Conservation (phyloP, 441 rosid genomes). For the Pelargonium australe region DNA sequence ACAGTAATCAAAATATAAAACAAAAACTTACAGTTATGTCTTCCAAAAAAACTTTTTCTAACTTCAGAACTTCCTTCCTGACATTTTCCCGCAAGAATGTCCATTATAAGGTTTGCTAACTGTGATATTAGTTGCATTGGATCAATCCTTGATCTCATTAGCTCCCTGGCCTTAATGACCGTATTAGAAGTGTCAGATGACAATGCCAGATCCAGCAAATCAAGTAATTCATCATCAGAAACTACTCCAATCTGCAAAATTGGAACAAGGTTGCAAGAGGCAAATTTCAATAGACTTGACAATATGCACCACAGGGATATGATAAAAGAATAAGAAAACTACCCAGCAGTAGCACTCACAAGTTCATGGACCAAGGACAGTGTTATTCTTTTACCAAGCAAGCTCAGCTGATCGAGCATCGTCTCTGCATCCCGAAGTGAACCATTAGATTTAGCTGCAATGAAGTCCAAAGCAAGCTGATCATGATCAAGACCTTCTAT, state of each 20-base stretch:
- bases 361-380: slow-evolving; percentile 82
- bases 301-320: not conserved
- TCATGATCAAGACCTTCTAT: slow-evolving; percentile 84
- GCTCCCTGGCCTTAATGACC: slow-evolving; percentile 79
- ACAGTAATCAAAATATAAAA: not conserved
- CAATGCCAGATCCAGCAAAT: slow-evolving; percentile 78
- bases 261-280: slow-evolving; percentile 10
- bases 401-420: slow-evolving; percentile 90
- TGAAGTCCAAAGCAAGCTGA: slow-evolving; percentile 70
- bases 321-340: not conserved
- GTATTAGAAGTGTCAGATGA: slow-evolving; percentile 89
- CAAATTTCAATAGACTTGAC: not conserved
- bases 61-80: slow-evolving; percentile 54
- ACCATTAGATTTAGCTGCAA: slow-evolving; percentile 87
- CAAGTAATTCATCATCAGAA: slow-evolving; percentile 89
- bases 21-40: slow-evolving; percentile 53
- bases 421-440: slow-evolving; percentile 98
- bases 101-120: slow-evolving; percentile 85
- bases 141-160: slow-evolving; percentile 84
- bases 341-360: slow-evolving; percentile 40
- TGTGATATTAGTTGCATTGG: slow-evolving; percentile 88
- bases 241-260: slow-evolving; percentile 73
- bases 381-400: slow-evolving; percentile 87
- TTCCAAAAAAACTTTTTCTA: slow-evolving; percentile 43
- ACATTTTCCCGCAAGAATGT: slow-evolving; percentile 63